A percentile compares a stretch with the other conserved stretches of the same genome.
Evolutionary conservation across 257 asterid species (phyloP).

Genomic region (Gentiana macrophylla): DNA sequence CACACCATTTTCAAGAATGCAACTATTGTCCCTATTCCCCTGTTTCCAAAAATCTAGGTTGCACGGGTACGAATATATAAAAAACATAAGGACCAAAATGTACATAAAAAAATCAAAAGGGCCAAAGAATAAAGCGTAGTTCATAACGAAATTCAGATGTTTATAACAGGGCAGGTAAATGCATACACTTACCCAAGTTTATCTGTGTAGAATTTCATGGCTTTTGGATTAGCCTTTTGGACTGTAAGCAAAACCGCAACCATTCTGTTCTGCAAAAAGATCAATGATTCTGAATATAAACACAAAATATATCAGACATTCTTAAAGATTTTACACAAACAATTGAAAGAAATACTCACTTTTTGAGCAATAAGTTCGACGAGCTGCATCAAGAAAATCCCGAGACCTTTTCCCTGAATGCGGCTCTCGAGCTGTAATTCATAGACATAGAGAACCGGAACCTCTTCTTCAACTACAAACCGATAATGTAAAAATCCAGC

Average conservation of each 20-base stretch:
- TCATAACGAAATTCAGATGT: too few species aligned
- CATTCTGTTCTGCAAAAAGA: conserved; percentile 51
- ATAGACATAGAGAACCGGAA: conserved; percentile 83
- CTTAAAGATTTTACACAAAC: not conserved
- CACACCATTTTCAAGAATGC: too few species aligned
- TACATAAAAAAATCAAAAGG: too few species aligned
- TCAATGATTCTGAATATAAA: conserved; percentile 7
- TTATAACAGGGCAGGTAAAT: too few species aligned
- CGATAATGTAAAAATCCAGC: conserved; percentile 87
- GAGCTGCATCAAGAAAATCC: conserved; percentile 63
- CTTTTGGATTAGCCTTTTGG: conserved; percentile 56
- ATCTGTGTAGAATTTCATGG: conserved; percentile 58
- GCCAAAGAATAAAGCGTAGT: too few species aligned
- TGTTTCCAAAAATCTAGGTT: too few species aligned
- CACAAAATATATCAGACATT: not conserved
- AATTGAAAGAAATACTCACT: conserved; percentile 23
- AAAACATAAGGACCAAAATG: too few species aligned
- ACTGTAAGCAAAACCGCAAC: conserved; percentile 85
- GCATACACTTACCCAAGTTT: conserved; percentile 40
- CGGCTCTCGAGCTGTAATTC: conserved; percentile 76
- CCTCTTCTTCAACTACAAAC: conserved; percentile 71
- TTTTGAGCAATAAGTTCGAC: conserved; percentile 71
- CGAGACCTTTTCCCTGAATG: conserved; percentile 85
- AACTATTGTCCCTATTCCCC: too few species aligned
- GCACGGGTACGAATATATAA: too few species aligned